phyloP scores from a whole-genome alignment of 2,329 filamentous ascomycete genomes.

The Neospermospora avenae region DNA sequence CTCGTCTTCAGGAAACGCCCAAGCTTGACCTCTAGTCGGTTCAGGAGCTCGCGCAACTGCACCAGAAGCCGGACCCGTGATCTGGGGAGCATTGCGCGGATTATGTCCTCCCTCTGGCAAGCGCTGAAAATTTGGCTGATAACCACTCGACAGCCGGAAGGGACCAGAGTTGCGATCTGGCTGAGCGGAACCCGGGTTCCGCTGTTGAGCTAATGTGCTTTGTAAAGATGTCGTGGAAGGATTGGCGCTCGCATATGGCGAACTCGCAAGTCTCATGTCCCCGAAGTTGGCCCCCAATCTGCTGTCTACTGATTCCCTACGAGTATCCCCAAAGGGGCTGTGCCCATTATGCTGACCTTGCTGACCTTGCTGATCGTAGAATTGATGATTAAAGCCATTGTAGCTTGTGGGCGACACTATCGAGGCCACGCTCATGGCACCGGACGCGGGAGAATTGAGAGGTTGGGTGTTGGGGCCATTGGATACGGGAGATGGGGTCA shows the following conservation, averaged over 20 bases:
- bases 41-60: constrained; percentile 69
- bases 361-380: constrained; percentile 21
- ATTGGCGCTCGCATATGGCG: constrained; percentile 74
- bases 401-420: constrained; percentile 59
- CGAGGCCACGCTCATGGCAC: constrained; percentile 63
- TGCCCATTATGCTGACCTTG: constrained; percentile 33
- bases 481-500: constrained; percentile 58
- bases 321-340: constrained; percentile 44
- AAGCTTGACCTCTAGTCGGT: constrained; percentile 78
- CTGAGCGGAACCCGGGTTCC: constrained; percentile 48
- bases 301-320: constrained; percentile 77
- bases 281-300: constrained; percentile 70
- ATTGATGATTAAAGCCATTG: constrained; percentile 23
- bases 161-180: constrained; percentile 47
- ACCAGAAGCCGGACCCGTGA: constrained; percentile 65
- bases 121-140: constrained; percentile 50
- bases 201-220: constrained; percentile 64
- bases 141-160: constrained; percentile 62
- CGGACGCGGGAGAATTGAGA: constrained; percentile 52
- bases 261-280: constrained; percentile 65
- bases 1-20: constrained; percentile 76
- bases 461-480: constrained; percentile 44
- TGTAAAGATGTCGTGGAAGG: constrained; percentile 74
- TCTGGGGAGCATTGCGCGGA: constrained; percentile 68
- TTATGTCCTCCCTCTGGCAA: constrained; percentile 37